Conservation (phyloP, 345 rosid species). For the Citropsis articulata region DNA sequence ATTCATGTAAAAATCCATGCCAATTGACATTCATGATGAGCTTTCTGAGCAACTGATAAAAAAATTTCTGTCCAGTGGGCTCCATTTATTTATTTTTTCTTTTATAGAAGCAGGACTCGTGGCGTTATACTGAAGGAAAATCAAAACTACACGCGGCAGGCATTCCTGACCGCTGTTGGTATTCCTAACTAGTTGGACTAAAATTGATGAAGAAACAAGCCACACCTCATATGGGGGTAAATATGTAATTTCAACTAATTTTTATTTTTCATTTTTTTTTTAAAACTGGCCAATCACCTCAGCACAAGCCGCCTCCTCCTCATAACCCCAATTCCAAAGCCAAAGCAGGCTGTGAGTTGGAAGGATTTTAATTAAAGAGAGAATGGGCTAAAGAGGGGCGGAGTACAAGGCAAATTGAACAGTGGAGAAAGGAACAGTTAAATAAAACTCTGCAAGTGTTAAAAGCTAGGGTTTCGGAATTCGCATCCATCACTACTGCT, state of each 20-base stretch:
- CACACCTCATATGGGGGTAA: constrained; percentile 21
- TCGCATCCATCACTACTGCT: background rate
- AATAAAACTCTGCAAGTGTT: constrained; percentile 17
- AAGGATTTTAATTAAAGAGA: background rate
- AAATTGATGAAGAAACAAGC: background rate
- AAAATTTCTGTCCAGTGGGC: constrained; percentile 17
- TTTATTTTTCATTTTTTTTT: too few relatives aligned
- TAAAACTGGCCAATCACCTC: background rate
- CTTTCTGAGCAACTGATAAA: constrained; percentile 7
- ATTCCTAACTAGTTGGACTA: constrained; percentile 21
- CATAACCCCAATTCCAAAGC: background rate
- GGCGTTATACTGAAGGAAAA: constrained; percentile 13
- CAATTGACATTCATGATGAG: background rate
- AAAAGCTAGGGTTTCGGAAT: constrained; percentile 37
- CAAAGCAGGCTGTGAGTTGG: background rate
- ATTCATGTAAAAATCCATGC: background rate
- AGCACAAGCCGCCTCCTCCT: constrained; percentile 31
- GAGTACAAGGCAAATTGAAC: constrained; percentile 8
- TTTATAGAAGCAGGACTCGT: constrained; percentile 16
- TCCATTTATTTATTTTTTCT: background rate
- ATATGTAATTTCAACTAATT: constrained; percentile 4
- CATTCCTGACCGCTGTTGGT: background rate
- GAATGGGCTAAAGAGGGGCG: constrained; percentile 13
- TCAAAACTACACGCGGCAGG: constrained; percentile 24
- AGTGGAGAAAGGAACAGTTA: constrained; percentile 18